Evolutionary conservation across 176 grass and related monocot genomes (phyloP), one percentile per base, ranked within the genome.

Genomic region (Musa schizocarpa): DNA sequence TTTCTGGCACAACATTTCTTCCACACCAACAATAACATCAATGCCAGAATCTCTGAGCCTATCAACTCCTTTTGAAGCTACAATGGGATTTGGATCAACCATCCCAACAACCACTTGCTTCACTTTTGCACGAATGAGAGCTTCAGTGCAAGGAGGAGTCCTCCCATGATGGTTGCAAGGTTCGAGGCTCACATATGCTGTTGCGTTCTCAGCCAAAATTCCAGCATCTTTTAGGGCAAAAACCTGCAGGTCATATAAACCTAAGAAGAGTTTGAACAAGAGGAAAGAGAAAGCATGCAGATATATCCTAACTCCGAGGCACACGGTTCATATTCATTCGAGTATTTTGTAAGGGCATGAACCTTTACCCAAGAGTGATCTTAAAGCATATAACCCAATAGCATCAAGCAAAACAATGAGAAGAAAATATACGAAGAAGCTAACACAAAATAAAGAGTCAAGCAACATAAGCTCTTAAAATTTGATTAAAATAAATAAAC

Each of bases 71-170:
- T 94, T 93, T 2, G 88, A 99, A 25, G 84, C 81, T 9, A 99
- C 95, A 26, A 99, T 91, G 50, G 95, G 90, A 80, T 99, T 99
- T 68, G 91, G 95, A 65, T 99, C 95, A 0, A 85, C 85, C 95
- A 94, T 94, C 20, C 95, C 95, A 74, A 99, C 78, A 48, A 99
- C 82, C 80, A 99, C 86, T 77, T 87, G 78, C 71, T 89, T 99
- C n/a, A 99, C 84, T 84, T 81, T 90, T 16, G 88, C 86, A 65
- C 72, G 78, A 63, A 99, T 89, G 2, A 99, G 43, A 2, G 90
- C 90, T 86, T 99, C 86, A 0, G 88, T 87, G 57, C 95, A 99
- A 71, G 95, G 95, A 81, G 90, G 90, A 22, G 95, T 94, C 70
- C 86, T 87, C 0, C 95, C 95, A 2, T 91, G 92, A 66, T 99